phyloP scores from a whole-genome alignment of 1,284 basidiomycete genomes.

The Rhodotorula sp. region DNA sequence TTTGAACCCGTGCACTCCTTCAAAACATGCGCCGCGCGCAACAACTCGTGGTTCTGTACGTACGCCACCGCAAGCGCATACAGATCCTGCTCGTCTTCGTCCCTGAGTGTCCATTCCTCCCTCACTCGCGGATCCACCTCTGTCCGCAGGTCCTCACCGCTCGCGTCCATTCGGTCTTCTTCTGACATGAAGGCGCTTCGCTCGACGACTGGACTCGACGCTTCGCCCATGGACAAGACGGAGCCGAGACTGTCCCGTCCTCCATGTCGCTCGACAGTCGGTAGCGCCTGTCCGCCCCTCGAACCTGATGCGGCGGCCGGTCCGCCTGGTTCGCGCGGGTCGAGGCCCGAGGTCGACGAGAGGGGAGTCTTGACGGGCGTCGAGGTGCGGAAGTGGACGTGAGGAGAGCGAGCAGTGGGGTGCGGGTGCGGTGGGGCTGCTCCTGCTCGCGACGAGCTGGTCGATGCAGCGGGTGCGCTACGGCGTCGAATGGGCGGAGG shows the following conservation, averaged over 20 bases:
- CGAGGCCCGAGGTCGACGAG: neutral
- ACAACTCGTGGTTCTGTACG: constrained; percentile 75
- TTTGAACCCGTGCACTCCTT: constrained; percentile 65
- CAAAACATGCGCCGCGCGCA: constrained; percentile 68
- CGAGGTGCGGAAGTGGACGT: constrained; percentile 31
- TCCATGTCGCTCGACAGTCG: neutral
- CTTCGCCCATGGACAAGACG: constrained; percentile 27
- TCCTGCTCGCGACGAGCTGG: neutral
- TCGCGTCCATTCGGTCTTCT: neutral
- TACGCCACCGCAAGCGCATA: constrained; percentile 71
- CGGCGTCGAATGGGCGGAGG: constrained; percentile 1
- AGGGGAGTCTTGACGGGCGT: constrained; percentile 18
- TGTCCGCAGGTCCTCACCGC: neutral
- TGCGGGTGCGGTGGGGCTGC: neutral
- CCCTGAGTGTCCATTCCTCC: constrained; percentile 18
- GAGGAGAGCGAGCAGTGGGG: neutral
- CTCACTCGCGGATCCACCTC: too few relatives aligned
- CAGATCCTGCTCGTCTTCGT: constrained; percentile 52
- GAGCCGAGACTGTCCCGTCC: constrained; percentile 18
- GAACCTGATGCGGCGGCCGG: neutral
- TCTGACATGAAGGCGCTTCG: neutral
- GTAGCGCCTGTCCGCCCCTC: neutral
- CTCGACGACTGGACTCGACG: constrained; percentile 14
- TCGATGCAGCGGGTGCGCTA: neutral
- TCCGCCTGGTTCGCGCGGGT: neutral